Evolutionary conservation across 768 basidiomycete species (phyloP).

Genomic region (Boletellus emodensis): DNA sequence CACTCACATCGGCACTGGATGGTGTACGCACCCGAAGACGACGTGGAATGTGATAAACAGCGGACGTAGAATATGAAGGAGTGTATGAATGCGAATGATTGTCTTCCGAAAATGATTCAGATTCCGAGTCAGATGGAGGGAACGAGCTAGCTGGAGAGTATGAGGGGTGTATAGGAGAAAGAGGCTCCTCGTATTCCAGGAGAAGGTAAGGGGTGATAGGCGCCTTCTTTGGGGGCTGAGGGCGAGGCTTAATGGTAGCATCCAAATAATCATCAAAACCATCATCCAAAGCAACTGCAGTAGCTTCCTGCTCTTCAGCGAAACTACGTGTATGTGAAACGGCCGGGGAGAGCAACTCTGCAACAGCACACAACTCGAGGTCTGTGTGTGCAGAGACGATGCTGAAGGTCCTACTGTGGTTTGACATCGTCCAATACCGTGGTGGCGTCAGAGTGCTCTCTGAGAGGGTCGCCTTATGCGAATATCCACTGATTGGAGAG

Average conservation of each 20-base stretch:
- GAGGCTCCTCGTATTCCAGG: slow-evolving; percentile 30
- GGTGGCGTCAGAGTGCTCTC: slow-evolving; percentile 22
- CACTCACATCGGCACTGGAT: slow-evolving; percentile 27
- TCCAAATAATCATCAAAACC: slow-evolving; percentile 28
- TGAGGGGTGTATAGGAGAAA: slow-evolving; percentile 23
- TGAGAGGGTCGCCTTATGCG: slow-evolving; percentile 26
- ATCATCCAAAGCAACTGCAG: slow-evolving; percentile 26
- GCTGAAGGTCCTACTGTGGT: slow-evolving; percentile 36
- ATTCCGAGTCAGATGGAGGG: slow-evolving; percentile 34
- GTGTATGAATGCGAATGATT: slow-evolving; percentile 22
- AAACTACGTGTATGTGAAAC: slow-evolving; percentile 21
- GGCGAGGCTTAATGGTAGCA: slow-evolving; percentile 14
- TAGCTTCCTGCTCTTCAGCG: slow-evolving; percentile 26
- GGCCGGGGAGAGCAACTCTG: slow-evolving; percentile 42
- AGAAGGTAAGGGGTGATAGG: slow-evolving; percentile 23
- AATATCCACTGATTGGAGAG: slow-evolving; percentile 12
- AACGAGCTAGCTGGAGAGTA: slow-evolving; percentile 10
- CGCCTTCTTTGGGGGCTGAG: slow-evolving; percentile 1
- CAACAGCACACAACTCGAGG: slow-evolving; percentile 47
- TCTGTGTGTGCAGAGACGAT: slow-evolving; percentile 47
- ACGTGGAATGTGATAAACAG: slow-evolving; percentile 33
- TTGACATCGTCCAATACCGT: slow-evolving; percentile 20
- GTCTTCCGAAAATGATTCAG: slow-evolving; percentile 29
- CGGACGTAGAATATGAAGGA: slow-evolving; percentile 15
- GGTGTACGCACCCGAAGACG: slow-evolving; percentile 27